These are phyloP conservation scores for Blepharisma undulans DNA, from an alignment of 169 alveolate species.

Conservation along the genomic window DNA sequence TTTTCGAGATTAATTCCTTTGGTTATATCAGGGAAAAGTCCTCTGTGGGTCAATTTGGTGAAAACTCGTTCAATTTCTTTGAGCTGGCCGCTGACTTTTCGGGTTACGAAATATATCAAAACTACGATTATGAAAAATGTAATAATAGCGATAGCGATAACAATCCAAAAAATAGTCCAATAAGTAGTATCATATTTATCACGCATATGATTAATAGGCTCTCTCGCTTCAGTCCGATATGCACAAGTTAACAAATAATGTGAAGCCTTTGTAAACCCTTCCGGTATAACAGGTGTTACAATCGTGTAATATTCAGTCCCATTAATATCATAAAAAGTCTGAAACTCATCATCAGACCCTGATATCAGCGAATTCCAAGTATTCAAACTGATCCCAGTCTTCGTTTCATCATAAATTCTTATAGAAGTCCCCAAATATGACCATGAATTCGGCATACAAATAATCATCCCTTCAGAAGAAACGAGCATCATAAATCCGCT, in stretches of 20 bases:
- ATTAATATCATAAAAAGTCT: background rate
- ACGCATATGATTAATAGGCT: background rate
- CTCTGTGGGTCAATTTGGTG: background rate
- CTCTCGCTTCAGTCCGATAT: background rate
- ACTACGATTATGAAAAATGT: background rate
- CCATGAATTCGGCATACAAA: slow-evolving; percentile 9
- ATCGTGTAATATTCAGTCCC: slow-evolving; percentile 12
- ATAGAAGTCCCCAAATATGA: background rate
- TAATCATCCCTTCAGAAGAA: background rate
- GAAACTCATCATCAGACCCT: background rate
- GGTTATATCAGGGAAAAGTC: background rate
- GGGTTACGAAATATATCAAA: background rate
- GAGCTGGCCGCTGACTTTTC: background rate
- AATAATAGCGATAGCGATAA: background rate
- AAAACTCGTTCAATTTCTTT: background rate
- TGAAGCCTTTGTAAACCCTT: background rate
- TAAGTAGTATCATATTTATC: background rate
- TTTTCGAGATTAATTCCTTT: background rate
- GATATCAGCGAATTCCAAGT: background rate
- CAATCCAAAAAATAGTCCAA: slow-evolving; percentile 8
- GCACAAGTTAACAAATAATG: background rate
- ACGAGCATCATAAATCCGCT: slow-evolving; percentile 23
- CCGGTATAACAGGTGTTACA: background rate
- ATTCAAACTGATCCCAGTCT: background rate
- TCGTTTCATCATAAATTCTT: slow-evolving; percentile 23